These are phyloP conservation scores for Aurifilum marmelostoma DNA, from an alignment of 2,329 filamentous ascomycete species.

Conservation along the genomic window DNA sequence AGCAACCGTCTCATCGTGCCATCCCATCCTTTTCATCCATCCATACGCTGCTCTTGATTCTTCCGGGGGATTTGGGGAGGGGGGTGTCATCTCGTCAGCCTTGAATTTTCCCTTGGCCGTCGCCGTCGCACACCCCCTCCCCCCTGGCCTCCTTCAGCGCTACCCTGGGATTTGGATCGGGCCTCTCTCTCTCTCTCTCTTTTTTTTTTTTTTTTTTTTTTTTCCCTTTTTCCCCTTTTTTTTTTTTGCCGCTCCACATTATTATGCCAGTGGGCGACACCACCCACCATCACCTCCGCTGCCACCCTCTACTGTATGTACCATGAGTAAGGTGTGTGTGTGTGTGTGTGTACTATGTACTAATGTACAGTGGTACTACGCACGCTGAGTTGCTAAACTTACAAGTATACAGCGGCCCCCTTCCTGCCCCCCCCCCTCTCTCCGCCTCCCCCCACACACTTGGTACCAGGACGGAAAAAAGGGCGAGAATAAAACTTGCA, in stretches of 20 bases:
- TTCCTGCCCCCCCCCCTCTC: not conserved
- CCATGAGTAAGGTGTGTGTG: too few relatives aligned
- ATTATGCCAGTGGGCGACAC: constrained; percentile 13
- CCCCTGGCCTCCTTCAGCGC: not conserved
- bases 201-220: too few relatives aligned
- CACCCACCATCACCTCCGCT: constrained; percentile 17
- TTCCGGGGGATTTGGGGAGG: not conserved
- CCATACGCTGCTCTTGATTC: constrained; percentile 13
- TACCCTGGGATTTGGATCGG: constrained; percentile 9
- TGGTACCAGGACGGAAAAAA: constrained; percentile 11
- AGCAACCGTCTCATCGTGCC: constrained; percentile 19
- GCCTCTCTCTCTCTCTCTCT: too few relatives aligned
- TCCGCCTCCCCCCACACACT: not conserved
- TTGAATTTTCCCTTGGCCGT: constrained; percentile 9
- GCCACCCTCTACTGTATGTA: not conserved
- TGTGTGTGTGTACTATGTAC: not conserved
- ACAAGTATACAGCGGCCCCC: not conserved
- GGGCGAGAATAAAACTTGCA: constrained; percentile 29
- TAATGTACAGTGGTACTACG: not conserved
- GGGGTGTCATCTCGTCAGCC: constrained; percentile 15
- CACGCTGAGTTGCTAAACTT: not conserved
- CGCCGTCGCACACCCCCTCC: constrained; percentile 2
- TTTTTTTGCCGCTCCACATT: constrained; percentile 5
- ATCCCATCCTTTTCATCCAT: not conserved
- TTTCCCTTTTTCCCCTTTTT: too few relatives aligned